These are phyloP conservation scores for Yarrowia deformans DNA, from an alignment of 805 yeast species.

Conservation along the genomic window DNA sequence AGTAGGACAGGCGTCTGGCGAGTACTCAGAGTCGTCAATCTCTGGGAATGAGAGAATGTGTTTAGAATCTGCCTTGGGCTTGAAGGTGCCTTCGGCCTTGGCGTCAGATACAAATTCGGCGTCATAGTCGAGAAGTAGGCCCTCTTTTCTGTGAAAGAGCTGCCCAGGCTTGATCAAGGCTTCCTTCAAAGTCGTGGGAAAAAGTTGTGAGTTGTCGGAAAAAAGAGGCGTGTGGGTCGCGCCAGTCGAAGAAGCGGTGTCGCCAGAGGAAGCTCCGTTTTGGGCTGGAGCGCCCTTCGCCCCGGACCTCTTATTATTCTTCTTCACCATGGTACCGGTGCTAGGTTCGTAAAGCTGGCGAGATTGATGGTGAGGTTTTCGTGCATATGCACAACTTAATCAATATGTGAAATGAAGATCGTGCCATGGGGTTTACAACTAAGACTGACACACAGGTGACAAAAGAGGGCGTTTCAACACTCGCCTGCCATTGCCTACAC, in stretches of 20 bases:
- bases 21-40: neutral
- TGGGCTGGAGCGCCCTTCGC: neutral
- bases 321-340: conserved; percentile 13
- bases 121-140: conserved; percentile 24
- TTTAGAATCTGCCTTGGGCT: conserved; percentile 20
- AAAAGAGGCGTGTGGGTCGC: neutral
- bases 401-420: conserved; percentile 1
- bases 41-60: conserved; percentile 16
- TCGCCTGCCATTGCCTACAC: neutral
- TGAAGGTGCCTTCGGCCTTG: conserved; percentile 6
- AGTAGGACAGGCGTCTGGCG: neutral
- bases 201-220: neutral
- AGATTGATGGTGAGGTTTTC: conserved; percentile 32
- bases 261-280: neutral
- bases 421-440: neutral
- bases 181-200: neutral
- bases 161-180: conserved; percentile 19
- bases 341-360: conserved; percentile 16
- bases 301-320: conserved; percentile 7
- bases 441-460: neutral
- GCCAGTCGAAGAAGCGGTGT: neutral
- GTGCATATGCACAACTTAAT: conserved; percentile 38
- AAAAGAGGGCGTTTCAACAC: neutral
- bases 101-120: conserved; percentile 31
- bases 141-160: conserved; percentile 24